Conservation (phyloP, 2,329 filamentous ascomycete species). For the Fusarium dlaminii region DNA sequence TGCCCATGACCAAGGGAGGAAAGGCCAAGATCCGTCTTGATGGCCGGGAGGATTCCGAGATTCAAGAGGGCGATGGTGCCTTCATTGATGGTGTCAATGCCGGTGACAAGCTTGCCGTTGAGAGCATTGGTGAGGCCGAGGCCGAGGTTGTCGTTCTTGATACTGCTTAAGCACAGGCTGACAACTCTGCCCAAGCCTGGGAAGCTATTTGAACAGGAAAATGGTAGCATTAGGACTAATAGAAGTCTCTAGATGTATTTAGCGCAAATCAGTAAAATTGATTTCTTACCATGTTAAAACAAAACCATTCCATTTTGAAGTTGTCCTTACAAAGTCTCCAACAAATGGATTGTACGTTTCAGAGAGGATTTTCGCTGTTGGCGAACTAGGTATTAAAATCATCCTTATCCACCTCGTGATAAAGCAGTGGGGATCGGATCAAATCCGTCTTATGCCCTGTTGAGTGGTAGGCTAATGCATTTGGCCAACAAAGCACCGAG, state of each 20-base stretch:
- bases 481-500: background rate
- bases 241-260: conserved; percentile 19
- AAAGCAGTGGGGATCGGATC: background rate
- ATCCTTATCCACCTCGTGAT: background rate
- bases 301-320: background rate
- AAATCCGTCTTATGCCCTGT: background rate
- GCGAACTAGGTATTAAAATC: background rate
- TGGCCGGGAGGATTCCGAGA: conserved; percentile 68
- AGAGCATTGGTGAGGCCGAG: conserved; percentile 74
- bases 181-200: background rate
- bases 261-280: conserved; percentile 12
- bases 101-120: conserved; percentile 71
- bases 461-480: background rate
- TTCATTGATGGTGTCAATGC: conserved; percentile 74
- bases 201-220: background rate
- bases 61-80: conserved; percentile 83
- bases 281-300: background rate
- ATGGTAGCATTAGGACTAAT: background rate
- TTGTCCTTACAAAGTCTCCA: background rate
- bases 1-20: conserved; percentile 82
- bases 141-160: conserved; percentile 76
- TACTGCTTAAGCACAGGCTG: conserved; percentile 57
- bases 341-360: background rate
- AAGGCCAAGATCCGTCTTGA: conserved; percentile 76
- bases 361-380: background rate